phyloP scores from a whole-genome alignment of 192 early-diverging fungal genomes.

The Podochytrium sp. region DNA sequence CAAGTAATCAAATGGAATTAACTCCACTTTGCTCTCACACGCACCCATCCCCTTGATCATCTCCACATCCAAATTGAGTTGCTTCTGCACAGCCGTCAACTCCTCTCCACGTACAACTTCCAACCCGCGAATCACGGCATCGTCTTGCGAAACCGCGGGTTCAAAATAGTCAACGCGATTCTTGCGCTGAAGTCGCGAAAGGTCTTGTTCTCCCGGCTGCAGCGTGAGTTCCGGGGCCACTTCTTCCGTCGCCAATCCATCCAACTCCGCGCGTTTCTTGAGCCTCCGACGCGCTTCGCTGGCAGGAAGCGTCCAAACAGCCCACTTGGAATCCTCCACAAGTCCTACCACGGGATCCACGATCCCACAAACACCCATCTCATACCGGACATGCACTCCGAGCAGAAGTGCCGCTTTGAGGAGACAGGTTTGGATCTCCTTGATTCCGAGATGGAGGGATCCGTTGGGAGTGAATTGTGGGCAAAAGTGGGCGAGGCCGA shows the following conservation, averaged over 20 bases:
- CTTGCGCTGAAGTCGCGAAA: constrained; percentile 20
- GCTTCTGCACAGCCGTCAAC: neutral
- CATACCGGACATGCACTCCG: constrained; percentile 35
- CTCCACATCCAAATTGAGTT: neutral
- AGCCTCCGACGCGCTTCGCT: constrained; percentile 23
- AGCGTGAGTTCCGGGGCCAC: constrained; percentile 34
- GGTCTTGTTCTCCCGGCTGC: constrained; percentile 32
- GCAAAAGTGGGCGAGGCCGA: constrained; percentile 37
- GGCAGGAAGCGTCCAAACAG: constrained; percentile 37
- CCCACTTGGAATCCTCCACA: neutral
- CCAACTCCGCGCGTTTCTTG: constrained; percentile 21
- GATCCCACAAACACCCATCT: constrained; percentile 42
- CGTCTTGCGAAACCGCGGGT: constrained; percentile 33
- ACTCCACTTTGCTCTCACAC: neutral
- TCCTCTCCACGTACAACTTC: neutral
- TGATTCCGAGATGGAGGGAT: constrained; percentile 39
- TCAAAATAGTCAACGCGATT: constrained; percentile 44
- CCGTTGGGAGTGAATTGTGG: constrained; percentile 38
- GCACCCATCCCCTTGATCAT: neutral
- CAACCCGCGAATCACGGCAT: constrained; percentile 28
- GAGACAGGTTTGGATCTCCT: constrained; percentile 41
- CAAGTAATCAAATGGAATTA: constrained; percentile 41
- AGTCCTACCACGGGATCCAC: constrained; percentile 29
- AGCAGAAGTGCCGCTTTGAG: constrained; percentile 44
- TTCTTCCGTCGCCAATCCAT: neutral